Conservation (phyloP, 1,139 yeast genomes). For the Sugiyamaella castrensis region DNA sequence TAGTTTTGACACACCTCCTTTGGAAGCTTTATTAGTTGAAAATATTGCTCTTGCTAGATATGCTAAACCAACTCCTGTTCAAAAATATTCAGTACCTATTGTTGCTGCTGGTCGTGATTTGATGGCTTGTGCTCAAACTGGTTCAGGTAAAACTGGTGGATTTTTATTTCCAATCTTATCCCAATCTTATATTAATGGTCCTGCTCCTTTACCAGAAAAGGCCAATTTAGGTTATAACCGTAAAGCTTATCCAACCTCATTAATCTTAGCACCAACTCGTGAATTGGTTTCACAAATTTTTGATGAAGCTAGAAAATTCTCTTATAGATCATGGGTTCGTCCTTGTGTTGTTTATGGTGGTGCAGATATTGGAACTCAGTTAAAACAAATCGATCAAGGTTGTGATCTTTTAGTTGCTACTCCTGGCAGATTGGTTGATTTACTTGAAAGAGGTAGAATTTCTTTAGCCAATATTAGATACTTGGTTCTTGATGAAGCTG, state of each 20-base stretch:
- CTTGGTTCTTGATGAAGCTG: slow-evolving; percentile 97
- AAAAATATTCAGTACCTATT: slow-evolving; percentile 96
- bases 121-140: slow-evolving; percentile 99
- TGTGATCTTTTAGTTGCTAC: slow-evolving; percentile 96
- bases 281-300: slow-evolving; percentile 95
- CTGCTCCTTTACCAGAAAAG: slow-evolving; percentile 59
- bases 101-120: slow-evolving; percentile 94
- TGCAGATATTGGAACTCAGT: slow-evolving; percentile 86
- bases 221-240: slow-evolving; percentile 44
- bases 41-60: slow-evolving; percentile 87
- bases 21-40: slow-evolving; percentile 81
- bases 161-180: slow-evolving; percentile 96
- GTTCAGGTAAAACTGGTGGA: slow-evolving; percentile 99
- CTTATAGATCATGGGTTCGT: slow-evolving; percentile 98
- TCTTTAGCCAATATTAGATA: slow-evolving; percentile 87
- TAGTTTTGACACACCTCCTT: slow-evolving; percentile 86
- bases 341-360: slow-evolving; percentile 98
- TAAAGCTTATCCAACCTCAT: slow-evolving; percentile 91
- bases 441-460: slow-evolving; percentile 90
- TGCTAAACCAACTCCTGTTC: slow-evolving; percentile 97
- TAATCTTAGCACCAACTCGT: slow-evolving; percentile 97
- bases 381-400: slow-evolving; percentile 87
- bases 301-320: slow-evolving; percentile 93
- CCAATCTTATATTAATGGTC: slow-evolving; percentile 87
- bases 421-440: slow-evolving; percentile 97